A percentile compares a stretch with the other conserved stretches of the same genome.
phyloP scores from a whole-genome alignment of 2,329 filamentous ascomycete species.

The Fusarium bactridioides region DNA sequence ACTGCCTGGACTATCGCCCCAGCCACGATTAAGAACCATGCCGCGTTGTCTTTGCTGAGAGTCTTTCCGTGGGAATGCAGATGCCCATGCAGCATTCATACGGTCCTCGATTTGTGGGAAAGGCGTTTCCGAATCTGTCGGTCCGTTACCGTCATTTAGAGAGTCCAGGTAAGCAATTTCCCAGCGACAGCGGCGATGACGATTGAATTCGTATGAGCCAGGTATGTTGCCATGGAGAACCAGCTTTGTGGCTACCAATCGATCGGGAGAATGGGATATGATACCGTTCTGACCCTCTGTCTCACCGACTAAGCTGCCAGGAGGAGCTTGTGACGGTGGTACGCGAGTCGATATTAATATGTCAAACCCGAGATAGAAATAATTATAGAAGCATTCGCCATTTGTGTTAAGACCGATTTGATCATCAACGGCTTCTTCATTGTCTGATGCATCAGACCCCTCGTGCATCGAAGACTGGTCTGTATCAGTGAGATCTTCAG shows the following conservation, averaged over 20 bases:
- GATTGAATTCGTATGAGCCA: constrained; percentile 95
- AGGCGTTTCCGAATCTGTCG: constrained; percentile 76
- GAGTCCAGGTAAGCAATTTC: constrained; percentile 69
- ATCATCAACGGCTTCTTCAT: constrained; percentile 66
- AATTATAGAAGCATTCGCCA: constrained; percentile 92
- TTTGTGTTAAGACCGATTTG: constrained; percentile 62
- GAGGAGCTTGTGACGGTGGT: constrained; percentile 69
- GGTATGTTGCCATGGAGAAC: constrained; percentile 94
- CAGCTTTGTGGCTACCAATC: constrained; percentile 88
- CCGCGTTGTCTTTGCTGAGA: constrained; percentile 64
- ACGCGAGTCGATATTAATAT: constrained; percentile 84
- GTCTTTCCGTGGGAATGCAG: constrained; percentile 65
- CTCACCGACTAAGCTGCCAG: constrained; percentile 33
- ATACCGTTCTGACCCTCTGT: constrained; percentile 44
- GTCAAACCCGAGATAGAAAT: constrained; percentile 95
- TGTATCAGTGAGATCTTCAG: constrained; percentile 72
- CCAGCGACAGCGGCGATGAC: constrained; percentile 91
- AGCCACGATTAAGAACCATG: constrained; percentile 93
- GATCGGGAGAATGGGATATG: constrained; percentile 60
- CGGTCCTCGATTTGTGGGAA: constrained; percentile 76
- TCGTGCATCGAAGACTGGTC: constrained; percentile 79
- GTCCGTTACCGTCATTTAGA: constrained; percentile 51
- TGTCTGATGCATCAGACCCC: constrained; percentile 71
- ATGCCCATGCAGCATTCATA: constrained; percentile 75
- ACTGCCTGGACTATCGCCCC: constrained; percentile 90